Percentiles rank a stretch among this genome's conserved stretches.
phyloP scores from a whole-genome alignment of 805 yeast species.

The Suhomyces prunicola region DNA sequence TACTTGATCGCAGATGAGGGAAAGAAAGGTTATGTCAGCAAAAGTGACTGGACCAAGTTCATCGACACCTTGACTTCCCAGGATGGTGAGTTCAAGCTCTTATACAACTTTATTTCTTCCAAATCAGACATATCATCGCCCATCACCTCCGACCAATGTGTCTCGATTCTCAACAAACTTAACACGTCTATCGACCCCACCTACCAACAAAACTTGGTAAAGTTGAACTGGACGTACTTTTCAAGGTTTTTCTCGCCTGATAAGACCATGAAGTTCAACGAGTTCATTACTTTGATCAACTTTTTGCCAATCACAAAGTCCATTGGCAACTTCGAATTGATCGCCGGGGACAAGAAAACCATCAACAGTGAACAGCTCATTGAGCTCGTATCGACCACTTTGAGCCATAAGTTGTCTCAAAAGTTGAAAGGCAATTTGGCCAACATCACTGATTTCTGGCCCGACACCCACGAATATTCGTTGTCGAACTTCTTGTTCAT shows the following conservation, averaged over 20 bases:
- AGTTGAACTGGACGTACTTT: slow-evolving; percentile 44
- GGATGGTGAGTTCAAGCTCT: slow-evolving; percentile 45
- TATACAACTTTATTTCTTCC: slow-evolving; percentile 47
- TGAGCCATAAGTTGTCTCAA: slow-evolving; percentile 39
- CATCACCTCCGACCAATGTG: slow-evolving; percentile 34
- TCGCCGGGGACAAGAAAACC: slow-evolving; percentile 30
- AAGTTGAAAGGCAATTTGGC: slow-evolving; percentile 35
- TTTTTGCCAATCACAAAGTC: slow-evolving; percentile 45
- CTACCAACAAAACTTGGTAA: slow-evolving; percentile 39
- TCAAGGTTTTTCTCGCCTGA: slow-evolving; percentile 38
- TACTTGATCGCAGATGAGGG: slow-evolving; percentile 77
- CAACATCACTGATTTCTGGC: slow-evolving; percentile 35
- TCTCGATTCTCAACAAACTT: slow-evolving; percentile 31
- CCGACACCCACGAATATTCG: slow-evolving; percentile 25
- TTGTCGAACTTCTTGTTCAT: slow-evolving; percentile 39
- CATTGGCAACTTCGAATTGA: slow-evolving; percentile 41
- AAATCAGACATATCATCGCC: slow-evolving; percentile 4
- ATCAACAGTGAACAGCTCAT: slow-evolving; percentile 31
- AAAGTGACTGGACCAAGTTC: slow-evolving; percentile 73
- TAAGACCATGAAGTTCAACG: slow-evolving; percentile 36
- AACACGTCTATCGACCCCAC: slow-evolving; percentile 40
- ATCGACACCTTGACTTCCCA: slow-evolving; percentile 46
- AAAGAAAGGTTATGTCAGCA: slow-evolving; percentile 62
- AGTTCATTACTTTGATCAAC: slow-evolving; percentile 39
- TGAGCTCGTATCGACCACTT: slow-evolving; percentile 32